A percentile compares a stretch with the other conserved stretches of the same genome.
phyloP scores from a whole-genome alignment of 306 rosid species.

The Lablab purpureus region DNA sequence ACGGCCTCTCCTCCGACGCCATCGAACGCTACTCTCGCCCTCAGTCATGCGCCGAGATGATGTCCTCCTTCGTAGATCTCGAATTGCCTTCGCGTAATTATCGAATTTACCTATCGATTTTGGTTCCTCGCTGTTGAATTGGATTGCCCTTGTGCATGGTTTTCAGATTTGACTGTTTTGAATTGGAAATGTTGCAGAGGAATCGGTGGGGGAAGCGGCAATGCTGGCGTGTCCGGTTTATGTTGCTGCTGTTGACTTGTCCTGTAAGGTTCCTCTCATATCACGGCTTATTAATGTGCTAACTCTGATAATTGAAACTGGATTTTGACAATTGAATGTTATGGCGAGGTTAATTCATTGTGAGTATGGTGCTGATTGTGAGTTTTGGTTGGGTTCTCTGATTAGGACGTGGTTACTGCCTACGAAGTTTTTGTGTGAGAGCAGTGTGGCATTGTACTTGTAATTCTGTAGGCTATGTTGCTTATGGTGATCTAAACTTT shows the following conservation, averaged over 20 bases:
- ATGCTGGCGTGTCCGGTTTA: conserved; percentile 85
- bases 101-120: background rate
- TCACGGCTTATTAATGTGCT: background rate
- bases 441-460: conserved; percentile 23
- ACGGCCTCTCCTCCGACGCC: conserved; percentile 81
- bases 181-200: conserved; percentile 54
- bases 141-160: background rate
- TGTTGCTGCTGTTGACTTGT: conserved; percentile 97
- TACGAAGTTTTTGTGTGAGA: background rate
- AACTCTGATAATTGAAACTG: background rate
- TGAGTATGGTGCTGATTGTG: background rate
- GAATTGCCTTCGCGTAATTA: conserved; percentile 62
- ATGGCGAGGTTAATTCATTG: conserved; percentile 19
- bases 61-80: conserved; percentile 94
- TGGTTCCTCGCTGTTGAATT: background rate
- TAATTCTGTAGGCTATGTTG: conserved; percentile 24
- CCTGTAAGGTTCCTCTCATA: conserved; percentile 64
- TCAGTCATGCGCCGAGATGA: conserved; percentile 82
- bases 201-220: conserved; percentile 59
- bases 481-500: conserved; percentile 36
- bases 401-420: conserved; percentile 11
- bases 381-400: conserved; percentile 23
- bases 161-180: conserved; percentile 6
- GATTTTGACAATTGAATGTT: conserved; percentile 19
- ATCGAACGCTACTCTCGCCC: conserved; percentile 83